Evolutionary conservation across 306 rosid genomes (phyloP).

Genomic region (Malus sylvestris): DNA sequence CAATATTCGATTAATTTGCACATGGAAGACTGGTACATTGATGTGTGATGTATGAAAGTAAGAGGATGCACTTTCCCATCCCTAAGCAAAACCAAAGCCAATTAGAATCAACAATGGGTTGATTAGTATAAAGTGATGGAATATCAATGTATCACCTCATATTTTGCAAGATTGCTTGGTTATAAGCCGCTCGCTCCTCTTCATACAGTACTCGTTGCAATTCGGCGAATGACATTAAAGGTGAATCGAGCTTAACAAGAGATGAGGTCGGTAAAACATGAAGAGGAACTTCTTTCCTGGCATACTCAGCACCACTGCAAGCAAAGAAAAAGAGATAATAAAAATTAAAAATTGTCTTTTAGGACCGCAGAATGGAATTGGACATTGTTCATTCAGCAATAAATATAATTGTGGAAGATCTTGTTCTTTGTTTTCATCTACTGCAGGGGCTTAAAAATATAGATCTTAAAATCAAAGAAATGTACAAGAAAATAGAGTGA

Average conservation of each 20-base stretch:
- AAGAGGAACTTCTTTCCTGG: slow-evolving; percentile 91
- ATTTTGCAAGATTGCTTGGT: slow-evolving; percentile 74
- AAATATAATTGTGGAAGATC: not conserved
- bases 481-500: not conserved
- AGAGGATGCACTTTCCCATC: slow-evolving; percentile 91
- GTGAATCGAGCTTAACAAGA: slow-evolving; percentile 62
- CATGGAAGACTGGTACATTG: slow-evolving; percentile 96
- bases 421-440: too few relatives aligned
- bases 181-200: slow-evolving; percentile 91
- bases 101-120: slow-evolving; percentile 11
- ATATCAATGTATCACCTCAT: slow-evolving; percentile 50
- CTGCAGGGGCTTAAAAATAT: not conserved
- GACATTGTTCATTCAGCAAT: slow-evolving; percentile 8
- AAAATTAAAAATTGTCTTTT: slow-evolving; percentile 12
- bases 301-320: slow-evolving; percentile 81
- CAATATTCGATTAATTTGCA: slow-evolving; percentile 97
- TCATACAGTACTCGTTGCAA: slow-evolving; percentile 78
- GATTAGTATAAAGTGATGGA: slow-evolving; percentile 2
- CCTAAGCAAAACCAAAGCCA: slow-evolving; percentile 35
- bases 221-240: slow-evolving; percentile 70
- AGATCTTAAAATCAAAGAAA: not conserved
- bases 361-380: slow-evolving; percentile 1
- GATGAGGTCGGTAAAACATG: slow-evolving; percentile 62
- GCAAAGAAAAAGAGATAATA: slow-evolving; percentile 19
- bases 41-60: slow-evolving; percentile 81